A percentile compares a stretch with the other conserved stretches of the same genome.
phyloP scores from a whole-genome alignment of 352 stramenopile species.

The Globisporangium spinosum region DNA sequence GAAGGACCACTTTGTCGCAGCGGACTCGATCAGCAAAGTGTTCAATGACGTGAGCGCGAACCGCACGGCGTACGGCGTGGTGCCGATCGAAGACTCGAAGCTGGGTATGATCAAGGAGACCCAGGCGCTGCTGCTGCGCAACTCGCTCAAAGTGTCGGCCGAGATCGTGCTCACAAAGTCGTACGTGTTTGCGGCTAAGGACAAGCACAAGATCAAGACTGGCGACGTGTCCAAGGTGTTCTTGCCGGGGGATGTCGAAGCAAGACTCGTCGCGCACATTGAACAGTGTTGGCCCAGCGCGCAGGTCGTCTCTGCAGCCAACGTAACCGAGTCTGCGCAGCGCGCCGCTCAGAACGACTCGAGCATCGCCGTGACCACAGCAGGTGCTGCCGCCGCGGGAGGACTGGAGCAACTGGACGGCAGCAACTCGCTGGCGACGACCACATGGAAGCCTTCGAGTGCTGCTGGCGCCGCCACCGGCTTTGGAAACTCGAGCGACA shows the following conservation, averaged over 20 bases:
- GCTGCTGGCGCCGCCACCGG: constrained; percentile 2
- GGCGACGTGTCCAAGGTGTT: constrained; percentile 61
- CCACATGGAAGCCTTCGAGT: constrained; percentile 30
- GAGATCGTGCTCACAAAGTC: constrained; percentile 66
- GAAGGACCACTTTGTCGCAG: constrained; percentile 50
- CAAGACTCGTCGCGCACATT: constrained; percentile 47
- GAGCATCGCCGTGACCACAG: constrained; percentile 56
- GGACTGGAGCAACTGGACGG: constrained; percentile 50
- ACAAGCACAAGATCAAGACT: constrained; percentile 37
- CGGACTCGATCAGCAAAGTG: constrained; percentile 66
- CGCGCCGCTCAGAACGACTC: constrained; percentile 33
- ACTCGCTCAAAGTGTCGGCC: constrained; percentile 73
- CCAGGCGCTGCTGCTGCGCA: constrained; percentile 63
- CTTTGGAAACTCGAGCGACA: constrained; percentile 15
- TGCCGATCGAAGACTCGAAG: constrained; percentile 84
- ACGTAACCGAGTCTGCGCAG: constrained; percentile 58
- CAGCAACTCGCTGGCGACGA: constrained; percentile 42
- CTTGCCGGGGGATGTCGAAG: constrained; percentile 50
- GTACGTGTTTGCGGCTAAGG: constrained; percentile 68
- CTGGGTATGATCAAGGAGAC: constrained; percentile 86
- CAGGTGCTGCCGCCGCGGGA: constrained; percentile 34
- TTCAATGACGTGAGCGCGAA: constrained; percentile 81
- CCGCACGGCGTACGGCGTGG: constrained; percentile 78
- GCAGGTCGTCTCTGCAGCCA: constrained; percentile 56
- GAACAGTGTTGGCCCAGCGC: constrained; percentile 74